Conservation (phyloP, 495 filamentous ascomycete genomes). For the Evernia prunastri region DNA sequence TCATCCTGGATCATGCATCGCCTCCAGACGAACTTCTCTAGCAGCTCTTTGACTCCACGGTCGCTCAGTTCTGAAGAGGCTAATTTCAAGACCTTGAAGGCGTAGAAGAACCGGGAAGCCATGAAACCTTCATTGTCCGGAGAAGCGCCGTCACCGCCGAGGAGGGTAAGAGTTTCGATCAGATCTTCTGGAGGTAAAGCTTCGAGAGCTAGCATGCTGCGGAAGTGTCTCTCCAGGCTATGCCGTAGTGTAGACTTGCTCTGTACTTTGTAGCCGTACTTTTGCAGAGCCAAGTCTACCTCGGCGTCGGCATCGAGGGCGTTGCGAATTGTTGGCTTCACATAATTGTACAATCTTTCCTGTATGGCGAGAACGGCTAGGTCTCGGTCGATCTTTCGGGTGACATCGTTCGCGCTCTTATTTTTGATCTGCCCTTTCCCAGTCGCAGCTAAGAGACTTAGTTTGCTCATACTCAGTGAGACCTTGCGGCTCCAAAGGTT, state of each 20-base stretch:
- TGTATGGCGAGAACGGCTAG: slow-evolving; percentile 65
- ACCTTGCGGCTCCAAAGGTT: slow-evolving; percentile 86
- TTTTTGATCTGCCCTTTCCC: slow-evolving; percentile 33
- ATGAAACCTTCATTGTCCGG: slow-evolving; percentile 36
- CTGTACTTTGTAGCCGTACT: slow-evolving; percentile 51
- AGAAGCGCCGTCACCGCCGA: slow-evolving; percentile 36
- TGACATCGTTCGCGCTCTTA: slow-evolving; percentile 30
- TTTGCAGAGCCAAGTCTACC: slow-evolving; percentile 63
- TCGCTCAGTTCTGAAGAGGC: slow-evolving; percentile 44
- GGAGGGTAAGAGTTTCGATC: slow-evolving; percentile 77
- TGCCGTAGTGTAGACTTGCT: slow-evolving; percentile 57
- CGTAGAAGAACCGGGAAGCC: slow-evolving; percentile 59
- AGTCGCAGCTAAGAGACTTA: slow-evolving; percentile 61
- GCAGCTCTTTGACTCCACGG: slow-evolving; percentile 45
- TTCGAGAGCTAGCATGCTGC: slow-evolving; percentile 58
- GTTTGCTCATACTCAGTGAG: slow-evolving; percentile 79
- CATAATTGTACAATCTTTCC: slow-evolving; percentile 58
- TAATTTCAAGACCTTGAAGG: slow-evolving; percentile 59
- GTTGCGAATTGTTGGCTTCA: slow-evolving; percentile 50
- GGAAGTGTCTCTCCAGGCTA: slow-evolving; percentile 58
- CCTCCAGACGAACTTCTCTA: slow-evolving; percentile 74
- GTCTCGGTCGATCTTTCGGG: slow-evolving; percentile 50
- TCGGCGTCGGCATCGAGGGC: slow-evolving; percentile 76
- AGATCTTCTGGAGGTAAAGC: slow-evolving; percentile 60
- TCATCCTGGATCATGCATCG: slow-evolving; percentile 72